phyloP scores from a whole-genome alignment of 2,329 filamentous ascomycete genomes.

The Camillea tinctor region DNA sequence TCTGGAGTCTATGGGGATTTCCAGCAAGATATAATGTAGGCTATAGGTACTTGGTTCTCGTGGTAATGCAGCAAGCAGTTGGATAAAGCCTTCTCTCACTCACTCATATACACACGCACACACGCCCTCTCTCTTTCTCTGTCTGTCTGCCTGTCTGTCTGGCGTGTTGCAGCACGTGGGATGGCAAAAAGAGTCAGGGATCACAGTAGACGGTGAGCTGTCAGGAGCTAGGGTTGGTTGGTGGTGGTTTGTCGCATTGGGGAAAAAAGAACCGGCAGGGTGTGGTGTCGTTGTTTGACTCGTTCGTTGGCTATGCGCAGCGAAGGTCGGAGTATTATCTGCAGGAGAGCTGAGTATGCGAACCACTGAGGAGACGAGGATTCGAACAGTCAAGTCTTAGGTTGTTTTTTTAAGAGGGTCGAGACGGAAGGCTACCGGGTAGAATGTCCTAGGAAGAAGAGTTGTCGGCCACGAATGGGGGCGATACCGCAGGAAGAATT shows the following conservation, averaged over 20 bases:
- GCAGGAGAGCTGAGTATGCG: slow-evolving; percentile 21
- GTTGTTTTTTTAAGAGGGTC: slow-evolving; percentile 10
- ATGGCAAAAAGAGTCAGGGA: slow-evolving; percentile 17
- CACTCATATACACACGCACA: too few species aligned
- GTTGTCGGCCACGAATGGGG: slow-evolving; percentile 20
- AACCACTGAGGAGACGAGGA: slow-evolving; percentile 18
- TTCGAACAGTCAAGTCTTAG: slow-evolving; percentile 13
- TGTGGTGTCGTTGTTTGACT: slow-evolving; percentile 15
- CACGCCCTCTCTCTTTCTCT: slow-evolving; percentile 1
- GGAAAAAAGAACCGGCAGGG: slow-evolving; percentile 5
- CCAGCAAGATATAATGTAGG: neutral
- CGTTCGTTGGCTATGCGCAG: slow-evolving; percentile 17
- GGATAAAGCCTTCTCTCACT: slow-evolving; percentile 7
- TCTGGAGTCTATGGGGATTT: slow-evolving; percentile 9
- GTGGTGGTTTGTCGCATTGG: slow-evolving; percentile 16
- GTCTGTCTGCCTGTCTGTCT: too few species aligned
- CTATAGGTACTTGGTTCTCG: neutral
- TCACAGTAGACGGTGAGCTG: slow-evolving; percentile 20
- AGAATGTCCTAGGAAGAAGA: slow-evolving; percentile 15
- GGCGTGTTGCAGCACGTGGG: slow-evolving; percentile 17
- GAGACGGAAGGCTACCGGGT: slow-evolving; percentile 20
- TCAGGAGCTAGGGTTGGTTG: slow-evolving; percentile 19
- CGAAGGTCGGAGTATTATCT: slow-evolving; percentile 29
- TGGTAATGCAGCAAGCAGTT: neutral
- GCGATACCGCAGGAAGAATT: slow-evolving; percentile 12